These are phyloP conservation scores for Halteria grandinella DNA, from an alignment of 73 alveolate genomes.

Conservation along the genomic window DNA sequence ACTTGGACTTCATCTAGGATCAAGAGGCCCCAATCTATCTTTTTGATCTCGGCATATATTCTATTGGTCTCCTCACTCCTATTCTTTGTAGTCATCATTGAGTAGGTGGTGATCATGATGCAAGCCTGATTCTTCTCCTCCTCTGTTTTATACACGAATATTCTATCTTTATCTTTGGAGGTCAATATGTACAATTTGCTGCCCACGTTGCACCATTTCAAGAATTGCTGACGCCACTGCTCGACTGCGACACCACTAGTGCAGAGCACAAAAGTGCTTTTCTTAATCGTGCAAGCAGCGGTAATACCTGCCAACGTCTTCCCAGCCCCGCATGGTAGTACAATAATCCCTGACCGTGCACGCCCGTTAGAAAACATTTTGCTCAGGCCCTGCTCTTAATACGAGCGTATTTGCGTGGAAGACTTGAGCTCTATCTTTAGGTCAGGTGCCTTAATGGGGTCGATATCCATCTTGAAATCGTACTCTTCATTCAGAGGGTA, in stretches of 20 bases:
- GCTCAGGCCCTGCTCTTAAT: conserved; percentile 91
- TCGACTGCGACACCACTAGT: conserved; percentile 89
- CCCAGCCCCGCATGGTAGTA: conserved; percentile 99
- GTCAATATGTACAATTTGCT: conserved; percentile 76
- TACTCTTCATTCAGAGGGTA: conserved; percentile 92
- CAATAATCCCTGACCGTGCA: conserved; percentile 97
- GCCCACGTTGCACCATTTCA: conserved; percentile 63
- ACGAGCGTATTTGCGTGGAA: conserved; percentile 82
- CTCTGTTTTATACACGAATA: conserved; percentile 60
- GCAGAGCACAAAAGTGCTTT: conserved; percentile 84
- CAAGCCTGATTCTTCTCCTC: conserved; percentile 89
- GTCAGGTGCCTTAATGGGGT: conserved; percentile 47
- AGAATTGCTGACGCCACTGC: conserved; percentile 81
- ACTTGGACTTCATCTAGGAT: conserved; percentile 98
- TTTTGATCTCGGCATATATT: conserved; percentile 57
- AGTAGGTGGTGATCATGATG: conserved; percentile 90
- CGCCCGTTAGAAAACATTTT: conserved; percentile 93
- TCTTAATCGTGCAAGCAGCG: conserved; percentile 90
- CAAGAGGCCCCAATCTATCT: conserved; percentile 92
- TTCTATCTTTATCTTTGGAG: conserved; percentile 72
- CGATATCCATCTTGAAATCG: conserved; percentile 79
- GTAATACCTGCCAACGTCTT: conserved; percentile 92
- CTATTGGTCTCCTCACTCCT: conserved; percentile 80
- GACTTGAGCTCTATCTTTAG: conserved; percentile 80
- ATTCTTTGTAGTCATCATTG: conserved; percentile 90